phyloP scores from a whole-genome alignment of 345 rosid genomes.

The Pistacia atlantica region DNA sequence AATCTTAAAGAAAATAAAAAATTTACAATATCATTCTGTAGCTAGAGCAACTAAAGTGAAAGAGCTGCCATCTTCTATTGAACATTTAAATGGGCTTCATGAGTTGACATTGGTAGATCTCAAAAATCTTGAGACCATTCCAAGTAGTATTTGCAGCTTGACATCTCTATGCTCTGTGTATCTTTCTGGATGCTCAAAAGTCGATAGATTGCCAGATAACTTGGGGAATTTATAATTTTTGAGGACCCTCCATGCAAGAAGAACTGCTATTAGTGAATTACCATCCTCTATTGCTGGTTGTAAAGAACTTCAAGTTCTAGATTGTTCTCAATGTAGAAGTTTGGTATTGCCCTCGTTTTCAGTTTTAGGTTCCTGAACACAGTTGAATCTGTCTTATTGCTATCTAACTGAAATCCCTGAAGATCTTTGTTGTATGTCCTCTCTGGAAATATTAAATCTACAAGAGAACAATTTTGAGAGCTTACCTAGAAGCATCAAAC shows the following conservation, averaged over 20 bases:
- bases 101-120: neutral
- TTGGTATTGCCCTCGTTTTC: neutral
- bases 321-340: neutral
- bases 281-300: neutral
- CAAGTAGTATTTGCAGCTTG: neutral
- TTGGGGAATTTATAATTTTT: neutral
- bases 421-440: neutral
- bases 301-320: neutral
- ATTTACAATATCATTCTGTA: neutral
- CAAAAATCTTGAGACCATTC: neutral
- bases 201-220: neutral
- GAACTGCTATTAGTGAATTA: neutral
- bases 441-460: too few relatives aligned
- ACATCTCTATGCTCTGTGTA: neutral
- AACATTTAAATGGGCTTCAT: neutral
- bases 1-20: constrained; percentile 4
- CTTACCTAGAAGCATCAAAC: neutral
- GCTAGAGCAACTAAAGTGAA: neutral
- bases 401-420: neutral
- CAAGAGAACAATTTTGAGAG: too few relatives aligned
- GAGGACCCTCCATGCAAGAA: neutral
- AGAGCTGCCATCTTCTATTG: constrained; percentile 7
- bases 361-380: neutral
- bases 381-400: neutral
- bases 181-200: neutral